Evolutionary conservation across 345 rosid genomes (phyloP), one percentile per base, ranked within the genome.

Genomic region (Zanthoxylum bungeanum): DNA sequence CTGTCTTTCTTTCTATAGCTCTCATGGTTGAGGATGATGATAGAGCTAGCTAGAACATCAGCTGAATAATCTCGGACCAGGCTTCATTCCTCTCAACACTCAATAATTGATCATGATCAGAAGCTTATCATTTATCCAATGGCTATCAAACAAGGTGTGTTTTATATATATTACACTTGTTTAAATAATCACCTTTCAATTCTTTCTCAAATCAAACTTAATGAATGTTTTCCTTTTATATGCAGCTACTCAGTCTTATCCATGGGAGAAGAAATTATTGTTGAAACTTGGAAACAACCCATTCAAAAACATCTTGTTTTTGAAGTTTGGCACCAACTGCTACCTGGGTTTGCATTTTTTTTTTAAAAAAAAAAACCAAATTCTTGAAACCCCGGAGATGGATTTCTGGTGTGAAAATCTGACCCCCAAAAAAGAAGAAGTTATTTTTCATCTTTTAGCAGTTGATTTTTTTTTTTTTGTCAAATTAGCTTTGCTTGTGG

Each of bases 401-500:
- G 17, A 51, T 27, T 64, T 37, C 14, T 17, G 19, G 80, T 78
- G 84, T 64, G 78, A 78, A 80, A 72, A 76, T 65, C 64, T 50
- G 77, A 73, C 69, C 36, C n/a, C n/a, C n/a, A n/a, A 49, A 7
- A 75, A 85, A 68, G 55, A 33, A n/a, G 12, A 73, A 71, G 78
- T 53, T 46, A 49, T 28, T 58, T 73, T 75, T 64, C 63, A 73
- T 71, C 80, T 69, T 79, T 44, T 72, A 46, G 72, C 11, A 46
- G 70, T 75, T 68, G 72, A 77, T n/a, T n/a, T n/a, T n/a, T n/a
- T n/a, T 28, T 22, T 37, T 60, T 66, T 64, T 10, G 50, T 71
- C 76, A 71, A n/a, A n/a, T n/a, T 70, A 72, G 78, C 82, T 80
- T 85, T 85, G 89, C 87, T 85, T 85, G 89, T 19, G 50, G 64